Evolutionary conservation across 2,329 filamentous ascomycete genomes (phyloP), one percentile per base, ranked within the genome.

Genomic region (Hypoxylon sp.): DNA sequence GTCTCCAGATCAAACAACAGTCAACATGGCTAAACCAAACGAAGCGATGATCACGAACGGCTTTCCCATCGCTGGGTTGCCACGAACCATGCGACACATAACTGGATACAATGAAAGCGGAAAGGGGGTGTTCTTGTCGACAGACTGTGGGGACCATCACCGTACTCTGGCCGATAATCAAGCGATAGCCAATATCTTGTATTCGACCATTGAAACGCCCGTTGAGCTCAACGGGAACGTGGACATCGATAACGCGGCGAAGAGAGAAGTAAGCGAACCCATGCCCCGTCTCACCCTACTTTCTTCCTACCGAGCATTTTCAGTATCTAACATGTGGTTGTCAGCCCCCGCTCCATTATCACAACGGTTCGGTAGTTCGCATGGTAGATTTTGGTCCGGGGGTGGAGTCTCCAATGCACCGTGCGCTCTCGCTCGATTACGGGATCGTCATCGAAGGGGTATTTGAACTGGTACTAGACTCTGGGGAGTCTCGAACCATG

Each of bases 161-260:
- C 28, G 24, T 2, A 9, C 65, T 4, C 58, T 71, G 61, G 59
- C 59, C 1, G 33, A 64, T 2, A 32, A 50, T 1, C 24, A 61
- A 5, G 70, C 58, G 9, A 56, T 67, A 11, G 59, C 64, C 11
- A 71, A 65, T 11, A 72, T 72, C 52, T 44, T 71, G 16, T 72
- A 70, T 40, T 54, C 36, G 4, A 72, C 69, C 3, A 11, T 38
- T 0, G 51, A 48, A 7, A 45, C 18, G 8, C 67, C 58, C 2
- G 64, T 72, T 2, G 67, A 72, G 28, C n/a, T 72, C 22, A 71
- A 71, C 24, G 45, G 59, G 9, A 62, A 68, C 4, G 48, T 18
- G 3, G 67, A 67, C 32, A 7, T 69, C 7, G 14, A 28, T 1
- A 57, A 49, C 20, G 67, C 67, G 3, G n/a, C 18, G 1, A 36